Percentiles rank a stretch among this genome's conserved stretches.
These are phyloP conservation scores for Backusella parvicylindrica DNA, from an alignment of 192 early-diverging fungal species.

Conservation along the genomic window DNA sequence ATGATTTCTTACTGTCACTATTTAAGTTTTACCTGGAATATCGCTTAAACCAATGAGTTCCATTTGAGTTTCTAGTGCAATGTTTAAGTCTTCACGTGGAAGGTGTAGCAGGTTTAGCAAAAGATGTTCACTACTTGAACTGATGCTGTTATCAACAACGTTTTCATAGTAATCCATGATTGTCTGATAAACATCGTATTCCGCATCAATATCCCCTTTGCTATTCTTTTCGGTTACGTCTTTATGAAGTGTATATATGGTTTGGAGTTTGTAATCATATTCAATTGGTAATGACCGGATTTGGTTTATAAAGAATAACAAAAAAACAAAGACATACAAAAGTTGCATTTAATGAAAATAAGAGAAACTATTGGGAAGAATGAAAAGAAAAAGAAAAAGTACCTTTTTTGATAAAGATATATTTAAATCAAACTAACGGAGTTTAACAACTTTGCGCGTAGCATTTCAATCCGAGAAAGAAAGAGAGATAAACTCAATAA, in stretches of 20 bases:
- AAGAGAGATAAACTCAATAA: too few species aligned
- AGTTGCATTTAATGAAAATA: neutral
- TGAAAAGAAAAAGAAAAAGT: neutral
- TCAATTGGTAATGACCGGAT: neutral
- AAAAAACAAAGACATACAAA: neutral
- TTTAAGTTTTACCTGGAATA: neutral
- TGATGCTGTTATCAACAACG: neutral
- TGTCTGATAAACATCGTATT: constrained; percentile 2
- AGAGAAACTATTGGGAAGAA: neutral
- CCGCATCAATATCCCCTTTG: neutral
- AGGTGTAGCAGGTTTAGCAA: neutral
- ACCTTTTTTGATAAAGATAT: neutral
- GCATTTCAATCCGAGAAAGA: neutral
- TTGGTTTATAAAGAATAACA: neutral
- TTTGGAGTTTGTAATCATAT: neutral
- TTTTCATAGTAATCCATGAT: neutral
- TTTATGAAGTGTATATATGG: neutral
- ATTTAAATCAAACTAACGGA: constrained; percentile 1
- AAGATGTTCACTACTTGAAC: neutral
- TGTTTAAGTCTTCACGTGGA: neutral
- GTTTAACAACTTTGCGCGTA: neutral
- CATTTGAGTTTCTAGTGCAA: neutral
- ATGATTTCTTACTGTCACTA: neutral
- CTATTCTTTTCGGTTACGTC: neutral
- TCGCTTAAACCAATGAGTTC: neutral